These are phyloP conservation scores for Apiospora marii DNA, from an alignment of 2,329 filamentous ascomycete species.

Conservation along the genomic window DNA sequence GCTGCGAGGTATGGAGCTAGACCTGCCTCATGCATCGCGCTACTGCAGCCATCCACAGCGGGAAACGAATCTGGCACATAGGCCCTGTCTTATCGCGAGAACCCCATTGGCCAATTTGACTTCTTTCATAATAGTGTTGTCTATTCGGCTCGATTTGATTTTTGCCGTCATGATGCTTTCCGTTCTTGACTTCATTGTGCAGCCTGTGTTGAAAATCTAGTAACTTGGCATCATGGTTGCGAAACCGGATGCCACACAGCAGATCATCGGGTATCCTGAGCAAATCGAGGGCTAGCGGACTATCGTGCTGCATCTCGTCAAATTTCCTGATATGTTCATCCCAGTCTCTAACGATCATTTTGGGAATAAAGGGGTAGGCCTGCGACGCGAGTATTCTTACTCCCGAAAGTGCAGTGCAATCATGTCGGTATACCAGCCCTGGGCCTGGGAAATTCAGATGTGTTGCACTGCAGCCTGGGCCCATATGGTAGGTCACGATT, in stretches of 20 bases:
- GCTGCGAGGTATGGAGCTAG: slow-evolving; percentile 7
- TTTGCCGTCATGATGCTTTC: slow-evolving; percentile 19
- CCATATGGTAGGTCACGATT: background rate
- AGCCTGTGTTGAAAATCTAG: background rate
- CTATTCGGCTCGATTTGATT: slow-evolving; percentile 1
- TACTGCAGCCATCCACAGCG: slow-evolving; percentile 15
- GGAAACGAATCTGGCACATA: slow-evolving; percentile 18
- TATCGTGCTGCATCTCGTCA: background rate
- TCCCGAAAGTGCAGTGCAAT: background rate
- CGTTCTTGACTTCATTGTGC: background rate
- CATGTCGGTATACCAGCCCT: background rate
- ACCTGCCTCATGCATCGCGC: slow-evolving; percentile 17
- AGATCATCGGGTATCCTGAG: background rate
- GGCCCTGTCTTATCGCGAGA: slow-evolving; percentile 21
- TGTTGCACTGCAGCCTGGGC: background rate
- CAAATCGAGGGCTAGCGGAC: background rate
- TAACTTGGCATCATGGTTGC: background rate
- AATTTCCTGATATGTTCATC: background rate
- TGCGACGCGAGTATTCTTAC: background rate
- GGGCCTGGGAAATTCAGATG: background rate
- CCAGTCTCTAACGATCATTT: background rate
- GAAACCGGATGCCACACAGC: background rate
- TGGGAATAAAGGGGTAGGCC: background rate
- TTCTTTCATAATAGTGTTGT: slow-evolving; percentile 16
- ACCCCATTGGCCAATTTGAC: slow-evolving; percentile 12